Evolutionary conservation across 2,329 filamentous ascomycete genomes (phyloP).

Genomic region (Botryosphaeria agaves): DNA sequence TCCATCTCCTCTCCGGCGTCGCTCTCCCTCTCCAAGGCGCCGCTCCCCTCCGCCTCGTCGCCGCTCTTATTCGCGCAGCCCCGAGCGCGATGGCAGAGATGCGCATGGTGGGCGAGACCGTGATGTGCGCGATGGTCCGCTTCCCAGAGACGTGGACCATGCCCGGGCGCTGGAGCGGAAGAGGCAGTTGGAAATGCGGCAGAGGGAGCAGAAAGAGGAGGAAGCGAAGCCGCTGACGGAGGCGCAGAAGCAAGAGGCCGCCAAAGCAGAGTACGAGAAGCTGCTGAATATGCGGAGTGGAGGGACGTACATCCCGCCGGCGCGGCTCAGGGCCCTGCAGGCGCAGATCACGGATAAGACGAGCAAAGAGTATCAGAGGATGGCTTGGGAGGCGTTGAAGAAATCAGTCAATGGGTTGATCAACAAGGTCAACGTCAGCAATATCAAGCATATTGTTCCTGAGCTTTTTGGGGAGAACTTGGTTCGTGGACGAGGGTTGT

Average conservation of each 20-base stretch:
- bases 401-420: slow-evolving; percentile 98
- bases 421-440: slow-evolving; percentile 97
- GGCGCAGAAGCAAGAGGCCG: slow-evolving; percentile 72
- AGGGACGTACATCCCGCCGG: slow-evolving; percentile 91
- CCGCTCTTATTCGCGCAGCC: slow-evolving; percentile 9
- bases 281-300: slow-evolving; percentile 84
- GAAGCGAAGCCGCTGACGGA: slow-evolving; percentile 42
- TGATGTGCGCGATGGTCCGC: too few species aligned
- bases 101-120: too few species aligned
- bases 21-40: slow-evolving; percentile 1
- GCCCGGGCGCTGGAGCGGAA: slow-evolving; percentile 34
- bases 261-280: slow-evolving; percentile 88
- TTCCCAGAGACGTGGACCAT: slow-evolving; percentile 30
- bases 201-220: slow-evolving; percentile 17
- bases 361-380: slow-evolving; percentile 93
- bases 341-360: slow-evolving; percentile 93
- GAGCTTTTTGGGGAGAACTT: slow-evolving; percentile 93
- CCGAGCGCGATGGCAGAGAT: slow-evolving; percentile 1
- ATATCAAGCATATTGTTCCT: slow-evolving; percentile 94
- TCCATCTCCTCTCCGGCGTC: too few species aligned
- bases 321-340: slow-evolving; percentile 76
- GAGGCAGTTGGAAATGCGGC: slow-evolving; percentile 28
- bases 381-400: slow-evolving; percentile 98
- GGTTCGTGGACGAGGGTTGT: slow-evolving; percentile 75
- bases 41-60: slow-evolving; percentile 16